Evolutionary conservation across 805 yeast genomes (phyloP), one percentile per base, ranked within the genome.

Genomic region (Pichia paraexigua): DNA sequence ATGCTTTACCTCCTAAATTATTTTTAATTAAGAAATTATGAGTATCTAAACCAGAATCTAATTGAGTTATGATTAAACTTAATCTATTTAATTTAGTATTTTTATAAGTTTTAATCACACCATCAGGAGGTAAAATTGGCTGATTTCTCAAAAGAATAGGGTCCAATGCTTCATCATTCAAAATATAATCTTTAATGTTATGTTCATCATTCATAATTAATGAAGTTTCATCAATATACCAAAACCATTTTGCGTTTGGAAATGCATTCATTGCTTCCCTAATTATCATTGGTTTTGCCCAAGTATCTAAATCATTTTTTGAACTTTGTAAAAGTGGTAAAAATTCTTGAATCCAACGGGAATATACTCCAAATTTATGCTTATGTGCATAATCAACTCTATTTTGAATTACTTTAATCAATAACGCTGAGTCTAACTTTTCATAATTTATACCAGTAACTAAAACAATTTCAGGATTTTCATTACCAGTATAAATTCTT

Each of bases 181-280:
- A 66, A 43, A 92, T 64, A 56, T 84, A 80, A 22, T 78, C 71
- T 45, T 76, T 69, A 35, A 92, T 61, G 53, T 87, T 80, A 41
- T 84, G 71, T 48, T 77, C 77, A 52, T 80, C 71, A 54, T 87
- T 79, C 88, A 87, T 85, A 52, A 92, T 82, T 48, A 89, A 68
- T 0, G 92, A 81, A 60, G 84, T 81, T 57, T 86, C 79, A 64
- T 88, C 96, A 43, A 94, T 63, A 62, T 82, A 91, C 94, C 97
- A 87, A 62, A 91, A 83, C 74, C 88, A 85, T 64, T 87, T 81
- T n/a, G 97, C 86, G 46, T 83, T 73, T 1, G 98, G 98, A 72
- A 90, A 90, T 0, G 96, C 94, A 65, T 79, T 80, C 84, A 92
- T 82, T n/a, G 98, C 97, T 43, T 91, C 94, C 54, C 95, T 77